Evolutionary conservation across 257 asterid species (phyloP), one percentile per base, ranked within the genome.

Genomic region (Capsicum chinense): DNA sequence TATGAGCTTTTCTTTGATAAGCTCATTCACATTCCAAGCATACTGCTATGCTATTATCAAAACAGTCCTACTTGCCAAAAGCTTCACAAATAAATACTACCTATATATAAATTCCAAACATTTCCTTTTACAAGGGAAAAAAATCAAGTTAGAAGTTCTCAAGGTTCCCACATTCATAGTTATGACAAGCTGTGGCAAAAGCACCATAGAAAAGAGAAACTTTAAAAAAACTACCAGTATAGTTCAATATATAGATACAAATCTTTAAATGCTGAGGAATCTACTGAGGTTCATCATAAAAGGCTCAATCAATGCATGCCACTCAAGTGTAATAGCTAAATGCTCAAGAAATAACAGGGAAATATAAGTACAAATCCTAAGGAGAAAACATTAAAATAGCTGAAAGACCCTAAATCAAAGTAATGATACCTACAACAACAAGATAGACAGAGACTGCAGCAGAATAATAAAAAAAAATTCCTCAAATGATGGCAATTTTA

Each of bases 51-150:
- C n/a, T n/a, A n/a, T n/a, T n/a, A n/a, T n/a, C n/a, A n/a, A n/a
- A n/a, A n/a, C n/a, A n/a, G n/a, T n/a, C n/a, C n/a, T n/a, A n/a
- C n/a, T n/a, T n/a, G n/a, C n/a, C n/a, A n/a, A n/a, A n/a, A n/a
- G n/a, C n/a, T n/a, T n/a, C 80, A 73, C 80, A 19, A n/a, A 73
- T 12, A 48, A 48, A 3, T 73, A 73, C 42, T 21, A 73, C 80
- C 59, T 48, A 5, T 11, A 48, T 47, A 48, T 19, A 26, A 11
- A 48, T 48, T 48, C 19, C 58, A 48, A 48, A 21, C 19, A 59
- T 11, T 9, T 15, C 15, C 14, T 54, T 54, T 37, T 67, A 0
- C 1, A 35, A 37, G 48, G 17, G 1, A 66, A 33, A 66, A 33
- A 33, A 66, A 10, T 47, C 0, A 42, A 19, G 59, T 47, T 2